phyloP scores from a whole-genome alignment of 2,329 filamentous ascomycete species.

The Coniella lustricola region DNA sequence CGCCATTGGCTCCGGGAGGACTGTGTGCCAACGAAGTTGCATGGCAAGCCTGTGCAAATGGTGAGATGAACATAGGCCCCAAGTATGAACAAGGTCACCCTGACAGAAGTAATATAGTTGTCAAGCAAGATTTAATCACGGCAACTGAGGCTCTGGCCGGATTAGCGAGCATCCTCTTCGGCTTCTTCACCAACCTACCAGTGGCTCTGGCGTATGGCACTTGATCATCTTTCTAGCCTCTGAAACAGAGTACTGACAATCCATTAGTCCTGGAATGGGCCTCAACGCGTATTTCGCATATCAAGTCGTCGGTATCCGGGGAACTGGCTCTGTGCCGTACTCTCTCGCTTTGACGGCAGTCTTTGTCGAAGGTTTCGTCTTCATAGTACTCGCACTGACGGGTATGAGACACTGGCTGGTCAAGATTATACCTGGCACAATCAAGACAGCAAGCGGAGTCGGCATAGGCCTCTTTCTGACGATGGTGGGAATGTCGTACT shows the following conservation, averaged over 20 bases:
- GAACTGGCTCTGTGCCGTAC: constrained; percentile 50
- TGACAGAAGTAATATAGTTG: constrained; percentile 7
- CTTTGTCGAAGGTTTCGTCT: constrained; percentile 59
- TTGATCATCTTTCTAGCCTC: constrained; percentile 5
- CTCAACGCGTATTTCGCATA: constrained; percentile 63
- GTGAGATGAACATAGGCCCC: constrained; percentile 24
- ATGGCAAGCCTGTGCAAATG: constrained; percentile 20
- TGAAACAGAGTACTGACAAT: constrained; percentile 14
- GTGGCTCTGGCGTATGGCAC: constrained; percentile 61
- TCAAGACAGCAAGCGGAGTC: constrained; percentile 59
- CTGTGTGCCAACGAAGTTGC: constrained; percentile 40
- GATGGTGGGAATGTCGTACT: constrained; percentile 64
- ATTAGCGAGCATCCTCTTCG: constrained; percentile 68
- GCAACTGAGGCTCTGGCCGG: constrained; percentile 76
- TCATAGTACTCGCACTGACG: constrained; percentile 56
- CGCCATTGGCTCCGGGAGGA: constrained; percentile 30
- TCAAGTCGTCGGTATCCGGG: constrained; percentile 57
- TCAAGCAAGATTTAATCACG: constrained; percentile 74
- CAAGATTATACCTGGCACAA: constrained; percentile 55
- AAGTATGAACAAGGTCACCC: constrained; percentile 12
- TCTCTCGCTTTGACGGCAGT: constrained; percentile 55
- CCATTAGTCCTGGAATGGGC: constrained; percentile 55
- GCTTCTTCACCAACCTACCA: constrained; percentile 74
- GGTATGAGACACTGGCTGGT: constrained; percentile 69
- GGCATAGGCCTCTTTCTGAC: constrained; percentile 60